Conservation (phyloP, 2,329 filamentous ascomycete genomes). For the Hymenoscyphus infarciens region DNA sequence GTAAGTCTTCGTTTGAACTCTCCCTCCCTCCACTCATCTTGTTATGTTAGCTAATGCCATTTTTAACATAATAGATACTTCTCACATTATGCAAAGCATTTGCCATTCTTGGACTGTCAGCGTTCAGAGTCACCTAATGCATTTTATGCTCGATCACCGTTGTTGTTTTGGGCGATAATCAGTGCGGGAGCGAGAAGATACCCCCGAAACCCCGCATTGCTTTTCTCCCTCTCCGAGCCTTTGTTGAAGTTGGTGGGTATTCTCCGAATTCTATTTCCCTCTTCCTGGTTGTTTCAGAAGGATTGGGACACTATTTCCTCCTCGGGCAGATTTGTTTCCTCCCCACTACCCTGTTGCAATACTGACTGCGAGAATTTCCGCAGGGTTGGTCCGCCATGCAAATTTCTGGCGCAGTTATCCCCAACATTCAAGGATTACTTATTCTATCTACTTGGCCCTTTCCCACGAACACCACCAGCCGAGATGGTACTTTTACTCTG, state of each 20-base stretch:
- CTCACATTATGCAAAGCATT: slow-evolving; percentile 13
- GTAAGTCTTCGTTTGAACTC: slow-evolving; percentile 3
- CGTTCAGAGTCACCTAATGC: slow-evolving; percentile 14
- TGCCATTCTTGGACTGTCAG: slow-evolving; percentile 15
- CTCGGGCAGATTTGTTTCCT: too few species aligned
- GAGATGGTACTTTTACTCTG: slow-evolving; percentile 17
- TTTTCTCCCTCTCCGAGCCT: slow-evolving; percentile 12
- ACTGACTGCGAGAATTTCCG: too few species aligned
- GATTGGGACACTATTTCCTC: too few species aligned
- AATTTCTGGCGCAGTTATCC: slow-evolving; percentile 14
- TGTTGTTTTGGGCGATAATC: slow-evolving; percentile 19
- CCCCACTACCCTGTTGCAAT: too few species aligned
- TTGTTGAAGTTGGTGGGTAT: slow-evolving; percentile 5
- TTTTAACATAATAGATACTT: slow-evolving; percentile 11
- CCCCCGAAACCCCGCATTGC: slow-evolving; percentile 9
- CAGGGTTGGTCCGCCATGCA: slow-evolving; percentile 16
- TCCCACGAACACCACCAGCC: slow-evolving; percentile 16
- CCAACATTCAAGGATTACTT: slow-evolving; percentile 19
- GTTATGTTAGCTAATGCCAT: neutral
- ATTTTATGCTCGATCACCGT: slow-evolving; percentile 16
- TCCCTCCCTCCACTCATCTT: neutral
- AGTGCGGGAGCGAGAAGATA: slow-evolving; percentile 15
- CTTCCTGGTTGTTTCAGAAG: too few species aligned
- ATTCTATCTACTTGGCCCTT: slow-evolving; percentile 18
- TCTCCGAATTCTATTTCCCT: too few species aligned